Evolutionary conservation across 495 filamentous ascomycete genomes (phyloP), one percentile per base, ranked within the genome.

Genomic region (Hypoxylon crocopeplum): DNA sequence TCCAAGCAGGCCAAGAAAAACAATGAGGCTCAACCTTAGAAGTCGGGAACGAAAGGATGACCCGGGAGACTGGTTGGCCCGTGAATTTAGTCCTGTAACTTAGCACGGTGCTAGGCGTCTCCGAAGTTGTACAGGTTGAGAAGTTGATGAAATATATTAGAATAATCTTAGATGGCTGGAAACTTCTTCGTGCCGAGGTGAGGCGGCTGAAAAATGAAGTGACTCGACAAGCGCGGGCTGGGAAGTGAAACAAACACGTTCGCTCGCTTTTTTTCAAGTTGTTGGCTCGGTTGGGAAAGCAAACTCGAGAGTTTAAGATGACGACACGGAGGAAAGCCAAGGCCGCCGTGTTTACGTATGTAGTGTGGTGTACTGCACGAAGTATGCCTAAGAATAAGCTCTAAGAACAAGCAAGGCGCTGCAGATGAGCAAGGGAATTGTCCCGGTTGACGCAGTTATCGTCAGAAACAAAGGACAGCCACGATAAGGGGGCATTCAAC

Each of bases 311-410:
- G 55, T 64, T 64, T 42, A 41, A 51, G 55, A 59, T 59, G 61
- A 64, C 54, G 61, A 58, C 60, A 59, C 42, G 22, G 46, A 64
- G 25, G 11, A 49, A 45, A 47, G 32, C 38, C 49, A 50, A 58
- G 42, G 19, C 30, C 15, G 38, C 36, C 24, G 33, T 45, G 49
- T 58, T 64, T 64, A 64, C 55, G 61, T n/a, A n/a, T n/a, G n/a
- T n/a, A n/a, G n/a, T n/a, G n/a, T n/a, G n/a, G n/a, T n/a, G n/a
- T 64, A 59, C 54, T 50, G 55, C 55, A 59, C 44, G 17, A 64
- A 59, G 58, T 61, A 38, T 61, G 27, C 55, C 44, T 59, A 49
- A 29, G n/a, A 64, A 54, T 54, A 58, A 53, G 46, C 58, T 55
- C 37, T 36, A 42, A 39, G 19, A 62, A 51, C 42, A 51, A 45